phyloP scores from a whole-genome alignment of 139 green algal genomes.

The Diplosphaera chodatii region DNA sequence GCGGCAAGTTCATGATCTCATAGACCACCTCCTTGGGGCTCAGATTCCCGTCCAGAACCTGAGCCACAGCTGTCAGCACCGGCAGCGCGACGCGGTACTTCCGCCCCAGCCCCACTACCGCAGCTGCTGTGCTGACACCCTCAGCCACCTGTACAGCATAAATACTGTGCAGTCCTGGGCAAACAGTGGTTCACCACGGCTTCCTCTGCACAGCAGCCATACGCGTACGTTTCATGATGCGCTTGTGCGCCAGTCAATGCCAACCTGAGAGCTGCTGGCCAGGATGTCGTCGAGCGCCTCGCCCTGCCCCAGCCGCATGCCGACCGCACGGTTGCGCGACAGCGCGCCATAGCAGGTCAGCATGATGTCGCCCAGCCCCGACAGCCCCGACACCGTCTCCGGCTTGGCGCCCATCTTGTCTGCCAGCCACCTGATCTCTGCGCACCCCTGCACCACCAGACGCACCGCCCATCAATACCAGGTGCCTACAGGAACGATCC shows the following conservation, averaged over 20 bases:
- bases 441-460: constrained; percentile 47
- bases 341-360: constrained; percentile 97
- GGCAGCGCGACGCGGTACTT: constrained; percentile 90
- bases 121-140: constrained; percentile 88
- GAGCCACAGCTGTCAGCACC: constrained; percentile 93
- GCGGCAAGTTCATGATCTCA: constrained; percentile 92
- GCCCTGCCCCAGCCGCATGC: constrained; percentile 82
- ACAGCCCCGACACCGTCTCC: constrained; percentile 83
- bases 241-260: no score
- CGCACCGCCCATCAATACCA: no score
- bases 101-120: constrained; percentile 81
- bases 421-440: constrained; percentile 90
- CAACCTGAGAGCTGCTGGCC: constrained; percentile 55
- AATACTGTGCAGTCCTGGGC: background rate
- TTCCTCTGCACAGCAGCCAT: no score
- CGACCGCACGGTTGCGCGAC: constrained; percentile 85
- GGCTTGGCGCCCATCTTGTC: constrained; percentile 89
- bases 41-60: constrained; percentile 42
- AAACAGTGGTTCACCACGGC: no score
- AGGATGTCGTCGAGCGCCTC: constrained; percentile 90
- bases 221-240: no score
- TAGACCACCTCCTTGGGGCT: constrained; percentile 75
- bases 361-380: constrained; percentile 97
- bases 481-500: no score
- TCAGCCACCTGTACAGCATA: constrained; percentile 61